phyloP scores from a whole-genome alignment of 2,329 filamentous ascomycete species.

The Paecilomyces sp. region DNA sequence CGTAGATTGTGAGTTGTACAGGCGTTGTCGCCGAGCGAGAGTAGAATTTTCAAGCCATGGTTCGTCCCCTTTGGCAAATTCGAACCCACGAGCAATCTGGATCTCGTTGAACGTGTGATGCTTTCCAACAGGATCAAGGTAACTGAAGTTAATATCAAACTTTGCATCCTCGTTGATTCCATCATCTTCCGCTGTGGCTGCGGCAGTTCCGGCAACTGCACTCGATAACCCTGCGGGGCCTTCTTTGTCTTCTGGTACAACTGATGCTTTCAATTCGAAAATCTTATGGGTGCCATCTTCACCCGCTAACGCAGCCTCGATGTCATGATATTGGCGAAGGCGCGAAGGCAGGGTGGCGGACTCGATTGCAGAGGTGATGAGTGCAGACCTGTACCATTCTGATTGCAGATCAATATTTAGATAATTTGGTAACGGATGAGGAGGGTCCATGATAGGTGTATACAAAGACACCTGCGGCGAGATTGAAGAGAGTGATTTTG shows the following conservation, averaged over 20 bases:
- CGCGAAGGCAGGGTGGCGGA: constrained; percentile 70
- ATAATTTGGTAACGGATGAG: constrained; percentile 49
- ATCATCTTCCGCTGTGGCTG: constrained; percentile 3
- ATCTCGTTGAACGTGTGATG: constrained; percentile 27
- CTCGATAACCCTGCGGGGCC: constrained; percentile 1
- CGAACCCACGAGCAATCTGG: constrained; percentile 23
- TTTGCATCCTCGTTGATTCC: constrained; percentile 14
- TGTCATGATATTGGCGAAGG: constrained; percentile 27
- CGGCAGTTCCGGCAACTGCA: constrained; percentile 4
- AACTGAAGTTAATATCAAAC: constrained; percentile 34
- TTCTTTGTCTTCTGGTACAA: constrained; percentile 30
- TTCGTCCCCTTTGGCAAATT: constrained; percentile 9
- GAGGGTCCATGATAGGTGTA: constrained; percentile 63
- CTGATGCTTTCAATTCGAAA: constrained; percentile 63
- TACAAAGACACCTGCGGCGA: constrained; percentile 68
- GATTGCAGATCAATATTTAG: constrained; percentile 57
- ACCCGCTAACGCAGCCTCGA: constrained; percentile 44
- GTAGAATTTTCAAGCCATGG: constrained; percentile 15
- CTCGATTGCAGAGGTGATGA: constrained; percentile 71
- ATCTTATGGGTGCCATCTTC: constrained; percentile 68
- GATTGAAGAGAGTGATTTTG: constrained; percentile 62
- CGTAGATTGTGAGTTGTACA: constrained; percentile 26
- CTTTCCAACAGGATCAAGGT: constrained; percentile 16
- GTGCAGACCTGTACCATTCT: constrained; percentile 71
- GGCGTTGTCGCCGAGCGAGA: constrained; percentile 20